phyloP scores from a whole-genome alignment of 208 protist species.

The Trypanosoma cruzi region DNA sequence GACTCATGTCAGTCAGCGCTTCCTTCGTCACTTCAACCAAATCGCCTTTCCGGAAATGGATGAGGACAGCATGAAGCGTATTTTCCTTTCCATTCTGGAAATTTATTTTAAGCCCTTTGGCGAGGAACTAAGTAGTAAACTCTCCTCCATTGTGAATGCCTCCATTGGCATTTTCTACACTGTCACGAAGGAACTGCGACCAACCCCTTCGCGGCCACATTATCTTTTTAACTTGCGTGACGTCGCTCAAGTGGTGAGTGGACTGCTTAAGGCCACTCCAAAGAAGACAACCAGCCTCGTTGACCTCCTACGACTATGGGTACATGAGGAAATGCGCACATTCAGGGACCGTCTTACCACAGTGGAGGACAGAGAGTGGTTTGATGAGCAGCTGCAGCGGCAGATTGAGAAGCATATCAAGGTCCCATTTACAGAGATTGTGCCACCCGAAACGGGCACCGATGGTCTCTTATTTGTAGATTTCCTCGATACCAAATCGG shows the following conservation, averaged over 20 bases:
- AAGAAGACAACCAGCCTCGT: constrained; percentile 52
- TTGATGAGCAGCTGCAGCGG: constrained; percentile 84
- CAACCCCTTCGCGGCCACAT: constrained; percentile 97
- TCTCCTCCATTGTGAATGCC: constrained; percentile 83
- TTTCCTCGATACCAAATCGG: constrained; percentile 84
- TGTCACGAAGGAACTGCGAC: constrained; percentile 94
- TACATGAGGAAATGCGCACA: constrained; percentile 96
- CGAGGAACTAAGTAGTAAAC: constrained; percentile 80
- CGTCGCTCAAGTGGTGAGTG: constrained; percentile 97
- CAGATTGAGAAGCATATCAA: constrained; percentile 89
- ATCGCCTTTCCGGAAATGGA: constrained; percentile 97
- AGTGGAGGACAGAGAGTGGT: constrained; percentile 90
- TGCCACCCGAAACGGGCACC: constrained; percentile 32
- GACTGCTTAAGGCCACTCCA: constrained; percentile 89
- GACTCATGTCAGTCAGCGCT: constrained; percentile 95
- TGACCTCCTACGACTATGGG: constrained; percentile 92
- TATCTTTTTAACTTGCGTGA: constrained; percentile 99
- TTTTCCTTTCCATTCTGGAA: constrained; percentile 96
- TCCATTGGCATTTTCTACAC: constrained; percentile 97
- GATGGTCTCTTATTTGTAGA: constrained; percentile 94
- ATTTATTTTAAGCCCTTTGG: constrained; percentile 91
- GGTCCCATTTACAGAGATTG: constrained; percentile 68
- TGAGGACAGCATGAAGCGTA: constrained; percentile 94
- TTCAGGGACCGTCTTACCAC: constrained; percentile 95
- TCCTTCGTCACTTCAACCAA: constrained; percentile 99